These are phyloP conservation scores for Cladosporium sp. DNA, from an alignment of 2,329 filamentous ascomycete genomes.

Conservation along the genomic window DNA sequence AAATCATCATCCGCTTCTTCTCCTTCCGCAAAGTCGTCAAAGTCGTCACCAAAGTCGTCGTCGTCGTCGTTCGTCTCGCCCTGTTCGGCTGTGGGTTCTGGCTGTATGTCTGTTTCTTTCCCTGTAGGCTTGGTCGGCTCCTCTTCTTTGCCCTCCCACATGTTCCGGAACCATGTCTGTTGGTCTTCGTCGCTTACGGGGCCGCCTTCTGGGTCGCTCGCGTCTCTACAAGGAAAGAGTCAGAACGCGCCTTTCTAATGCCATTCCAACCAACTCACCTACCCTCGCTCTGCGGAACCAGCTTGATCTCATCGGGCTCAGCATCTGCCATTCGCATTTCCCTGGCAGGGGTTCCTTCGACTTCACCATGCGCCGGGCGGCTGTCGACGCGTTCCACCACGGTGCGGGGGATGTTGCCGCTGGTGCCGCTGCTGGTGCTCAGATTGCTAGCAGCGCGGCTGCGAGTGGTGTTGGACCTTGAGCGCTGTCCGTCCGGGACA, in stretches of 20 bases:
- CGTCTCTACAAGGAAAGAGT: neutral
- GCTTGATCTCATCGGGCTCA: conserved; percentile 53
- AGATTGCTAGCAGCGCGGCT: conserved; percentile 31
- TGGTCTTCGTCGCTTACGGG: conserved; percentile 22
- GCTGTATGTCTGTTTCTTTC: conserved; percentile 34
- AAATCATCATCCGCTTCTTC: conserved; percentile 47
- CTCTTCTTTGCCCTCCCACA: conserved; percentile 24
- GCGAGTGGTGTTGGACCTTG: conserved; percentile 37
- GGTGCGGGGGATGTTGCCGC: conserved; percentile 50
- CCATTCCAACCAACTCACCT: conserved; percentile 38
- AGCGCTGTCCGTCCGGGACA: conserved; percentile 43
- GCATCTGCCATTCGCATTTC: conserved; percentile 56
- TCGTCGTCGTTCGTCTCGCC: conserved; percentile 55
- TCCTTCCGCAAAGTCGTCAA: conserved; percentile 57
- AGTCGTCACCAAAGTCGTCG: conserved; percentile 55
- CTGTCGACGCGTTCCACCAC: conserved; percentile 60
- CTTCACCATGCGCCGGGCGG: conserved; percentile 55
- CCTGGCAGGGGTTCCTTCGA: conserved; percentile 57
- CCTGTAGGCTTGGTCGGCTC: conserved; percentile 10
- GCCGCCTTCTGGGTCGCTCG: conserved; percentile 6
- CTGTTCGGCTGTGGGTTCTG: conserved; percentile 24
- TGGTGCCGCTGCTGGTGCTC: conserved; percentile 42
- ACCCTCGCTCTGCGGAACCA: conserved; percentile 49
- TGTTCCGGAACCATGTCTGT: conserved; percentile 30
- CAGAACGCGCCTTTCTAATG: neutral